A percentile compares a stretch with the other conserved stretches of the same genome.
These are phyloP conservation scores for Trichoderma harzianum DNA, from an alignment of 2,329 filamentous ascomycete genomes.

Conservation along the genomic window DNA sequence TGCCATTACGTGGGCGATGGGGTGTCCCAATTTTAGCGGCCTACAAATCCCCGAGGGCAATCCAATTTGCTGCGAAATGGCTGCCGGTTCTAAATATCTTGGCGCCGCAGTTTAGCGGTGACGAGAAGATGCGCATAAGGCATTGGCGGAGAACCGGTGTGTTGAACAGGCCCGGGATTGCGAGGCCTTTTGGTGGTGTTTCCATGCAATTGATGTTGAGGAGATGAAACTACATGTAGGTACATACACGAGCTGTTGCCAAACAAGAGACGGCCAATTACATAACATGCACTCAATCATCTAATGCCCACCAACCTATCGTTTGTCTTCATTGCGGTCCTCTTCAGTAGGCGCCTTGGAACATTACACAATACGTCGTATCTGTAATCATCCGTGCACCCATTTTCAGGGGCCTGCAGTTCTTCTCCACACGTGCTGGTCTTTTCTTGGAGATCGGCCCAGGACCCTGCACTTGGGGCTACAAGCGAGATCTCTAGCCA, in stretches of 20 bases:
- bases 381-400: background rate
- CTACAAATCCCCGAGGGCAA: background rate
- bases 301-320: background rate
- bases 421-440: background rate
- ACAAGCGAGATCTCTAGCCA: conserved; percentile 11
- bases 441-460: conserved; percentile 2
- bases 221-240: background rate
- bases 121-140: background rate
- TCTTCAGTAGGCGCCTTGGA: no score
- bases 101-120: conserved; percentile 12
- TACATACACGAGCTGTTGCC: background rate
- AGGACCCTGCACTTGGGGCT: background rate
- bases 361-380: no score
- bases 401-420: background rate
- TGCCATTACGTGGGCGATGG: conserved; percentile 9
- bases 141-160: background rate
- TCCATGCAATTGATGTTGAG: background rate
- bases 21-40: background rate
- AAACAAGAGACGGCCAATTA: background rate
- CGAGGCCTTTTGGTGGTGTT: background rate
- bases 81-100: background rate
- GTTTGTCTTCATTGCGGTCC: no score
- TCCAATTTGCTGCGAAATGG: conserved; percentile 9
- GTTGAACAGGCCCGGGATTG: background rate
- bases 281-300: background rate